Percentiles rank a stretch among this genome's conserved stretches.
Conservation (phyloP, 495 filamentous ascomycete species). For the Bombardia bombarda region DNA sequence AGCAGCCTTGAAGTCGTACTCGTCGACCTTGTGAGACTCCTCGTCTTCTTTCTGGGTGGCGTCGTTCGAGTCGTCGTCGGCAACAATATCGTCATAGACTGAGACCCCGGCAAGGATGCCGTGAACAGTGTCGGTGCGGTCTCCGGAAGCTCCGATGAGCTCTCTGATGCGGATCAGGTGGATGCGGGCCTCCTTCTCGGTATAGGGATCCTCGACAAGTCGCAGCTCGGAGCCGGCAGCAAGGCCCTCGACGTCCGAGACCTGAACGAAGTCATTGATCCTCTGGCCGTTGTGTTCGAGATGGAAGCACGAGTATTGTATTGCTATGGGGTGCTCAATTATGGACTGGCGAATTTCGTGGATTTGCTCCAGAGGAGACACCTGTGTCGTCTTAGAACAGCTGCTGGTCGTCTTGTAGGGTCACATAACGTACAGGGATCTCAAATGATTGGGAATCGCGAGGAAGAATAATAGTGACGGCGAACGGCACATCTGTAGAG, state of each 20-base stretch:
- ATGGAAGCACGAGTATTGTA: constrained; percentile 99
- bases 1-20: constrained; percentile 68
- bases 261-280: constrained; percentile 90
- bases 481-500: constrained; percentile 52
- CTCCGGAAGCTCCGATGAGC: constrained; percentile 81
- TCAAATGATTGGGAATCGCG: constrained; percentile 71
- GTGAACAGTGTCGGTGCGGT: constrained; percentile 80
- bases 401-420: constrained; percentile 1
- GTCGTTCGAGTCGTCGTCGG: constrained; percentile 31
- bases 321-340: constrained; percentile 84
- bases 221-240: constrained; percentile 64
- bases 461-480: constrained; percentile 70
- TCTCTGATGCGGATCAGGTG: constrained; percentile 87
- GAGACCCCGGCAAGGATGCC: constrained; percentile 83
- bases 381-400: constrained; percentile 42
- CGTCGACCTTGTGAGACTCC: constrained; percentile 47
- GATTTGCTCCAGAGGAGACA: constrained; percentile 88
- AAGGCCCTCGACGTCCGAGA: constrained; percentile 83
- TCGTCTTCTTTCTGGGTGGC: constrained; percentile 50
- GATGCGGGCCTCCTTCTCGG: constrained; percentile 94
- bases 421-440: constrained; percentile 58
- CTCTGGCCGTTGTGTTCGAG: constrained; percentile 76
- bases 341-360: constrained; percentile 97
- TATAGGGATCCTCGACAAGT: constrained; percentile 93
- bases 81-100: constrained; percentile 68